Evolutionary conservation across 768 basidiomycete species (phyloP).

Genomic region (Pleurotus platypus): DNA sequence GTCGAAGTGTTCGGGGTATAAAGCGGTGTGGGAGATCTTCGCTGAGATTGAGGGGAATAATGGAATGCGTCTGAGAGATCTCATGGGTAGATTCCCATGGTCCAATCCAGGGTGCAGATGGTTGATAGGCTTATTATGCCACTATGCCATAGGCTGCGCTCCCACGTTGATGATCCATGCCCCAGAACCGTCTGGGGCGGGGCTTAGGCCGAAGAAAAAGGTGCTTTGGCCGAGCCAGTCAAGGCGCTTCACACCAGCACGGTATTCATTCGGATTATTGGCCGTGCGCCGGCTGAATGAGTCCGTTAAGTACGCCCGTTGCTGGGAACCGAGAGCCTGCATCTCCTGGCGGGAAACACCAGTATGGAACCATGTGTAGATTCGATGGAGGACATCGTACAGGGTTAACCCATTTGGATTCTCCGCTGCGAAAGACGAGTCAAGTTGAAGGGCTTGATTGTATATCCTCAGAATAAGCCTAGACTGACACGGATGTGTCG

Average conservation of each 20-base stretch:
- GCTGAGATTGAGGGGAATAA: not conserved
- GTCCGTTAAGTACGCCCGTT: conserved; percentile 3
- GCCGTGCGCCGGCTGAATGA: conserved; percentile 12
- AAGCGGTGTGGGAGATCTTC: not conserved
- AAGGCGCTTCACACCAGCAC: conserved; percentile 13
- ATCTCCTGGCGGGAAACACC: conserved; percentile 13
- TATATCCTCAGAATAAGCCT: conserved; percentile 7
- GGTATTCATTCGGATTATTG: conserved; percentile 5
- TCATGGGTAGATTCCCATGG: not conserved
- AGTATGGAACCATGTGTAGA: conserved; percentile 12
- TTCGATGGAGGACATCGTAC: conserved; percentile 11
- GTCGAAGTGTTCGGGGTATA: not conserved
- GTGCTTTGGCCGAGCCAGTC: conserved; percentile 13
- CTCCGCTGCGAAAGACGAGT: conserved; percentile 3
- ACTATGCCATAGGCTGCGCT: not conserved
- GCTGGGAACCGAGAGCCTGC: conserved; percentile 4
- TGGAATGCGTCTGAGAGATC: not conserved
- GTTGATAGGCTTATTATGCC: not conserved
- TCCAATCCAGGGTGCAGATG: not conserved
- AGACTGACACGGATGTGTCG: conserved; percentile 7
- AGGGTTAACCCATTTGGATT: conserved; percentile 16
- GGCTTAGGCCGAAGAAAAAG: conserved; percentile 14
- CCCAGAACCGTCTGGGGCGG: conserved; percentile 14
- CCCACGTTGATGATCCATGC: conserved; percentile 11
- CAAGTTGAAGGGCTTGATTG: conserved; percentile 3